phyloP scores from a whole-genome alignment of 2,329 filamentous ascomycete species.

The Colletotrichum spaethianum region DNA sequence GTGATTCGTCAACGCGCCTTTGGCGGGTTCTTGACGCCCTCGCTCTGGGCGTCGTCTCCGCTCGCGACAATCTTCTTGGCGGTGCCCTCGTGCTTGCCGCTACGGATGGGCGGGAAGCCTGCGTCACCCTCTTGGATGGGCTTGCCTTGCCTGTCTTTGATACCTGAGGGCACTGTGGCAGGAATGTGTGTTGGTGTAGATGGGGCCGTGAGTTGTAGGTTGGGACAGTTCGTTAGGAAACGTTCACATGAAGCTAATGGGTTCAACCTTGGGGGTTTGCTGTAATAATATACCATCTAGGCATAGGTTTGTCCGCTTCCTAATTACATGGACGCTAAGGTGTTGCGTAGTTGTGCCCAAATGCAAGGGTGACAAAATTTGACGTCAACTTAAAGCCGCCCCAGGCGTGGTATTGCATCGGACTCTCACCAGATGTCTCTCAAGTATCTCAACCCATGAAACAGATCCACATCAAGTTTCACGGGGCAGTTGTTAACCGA shows the following conservation, averaged over 20 bases:
- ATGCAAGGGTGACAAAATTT: not conserved
- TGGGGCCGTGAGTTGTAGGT: not conserved
- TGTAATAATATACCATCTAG: not conserved
- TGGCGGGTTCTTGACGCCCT: not conserved
- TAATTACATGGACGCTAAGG: too few relatives aligned
- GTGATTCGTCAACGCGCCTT: not conserved
- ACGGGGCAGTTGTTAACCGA: too few relatives aligned
- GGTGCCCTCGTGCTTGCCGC: not conserved
- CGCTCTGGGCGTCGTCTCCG: not conserved
- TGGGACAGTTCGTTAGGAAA: too few relatives aligned
- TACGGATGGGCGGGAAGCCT: not conserved
- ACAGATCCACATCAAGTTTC: not conserved
- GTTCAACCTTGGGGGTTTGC: not conserved
- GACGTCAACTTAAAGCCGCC: not conserved
- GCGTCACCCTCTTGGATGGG: not conserved
- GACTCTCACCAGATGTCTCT: not conserved
- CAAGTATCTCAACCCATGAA: not conserved
- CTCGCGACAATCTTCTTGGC: not conserved
- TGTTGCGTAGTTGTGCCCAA: not conserved
- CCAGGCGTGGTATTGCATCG: not conserved
- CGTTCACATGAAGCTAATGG: too few relatives aligned
- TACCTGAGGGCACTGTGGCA: too few relatives aligned
- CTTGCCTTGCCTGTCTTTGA: not conserved
- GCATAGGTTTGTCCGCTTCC: not conserved
- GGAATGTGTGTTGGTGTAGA: not conserved